These are phyloP conservation scores for Flaveria brownii DNA, from an alignment of 129 eudicot genomes.

Conservation along the genomic window DNA sequence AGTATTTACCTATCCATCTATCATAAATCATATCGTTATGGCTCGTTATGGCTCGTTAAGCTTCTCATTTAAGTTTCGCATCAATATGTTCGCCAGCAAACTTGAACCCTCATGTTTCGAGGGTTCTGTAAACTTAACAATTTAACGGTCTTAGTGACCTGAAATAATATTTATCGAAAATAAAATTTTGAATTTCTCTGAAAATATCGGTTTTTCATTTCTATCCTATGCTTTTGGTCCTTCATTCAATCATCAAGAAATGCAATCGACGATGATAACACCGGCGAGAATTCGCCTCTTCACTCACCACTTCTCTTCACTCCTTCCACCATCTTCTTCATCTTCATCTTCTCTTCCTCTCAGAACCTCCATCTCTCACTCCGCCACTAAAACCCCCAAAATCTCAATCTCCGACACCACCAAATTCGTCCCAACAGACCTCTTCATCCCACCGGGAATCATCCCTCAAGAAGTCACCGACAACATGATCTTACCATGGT, in stretches of 20 bases:
- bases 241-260: not conserved
- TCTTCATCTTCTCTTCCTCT: conserved; percentile 13
- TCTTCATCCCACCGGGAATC: conserved; percentile 79
- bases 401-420: conserved; percentile 44
- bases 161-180: no score
- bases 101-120: no score
- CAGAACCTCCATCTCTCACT: conserved; percentile 28
- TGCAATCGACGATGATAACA: conserved; percentile 24
- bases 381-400: conserved; percentile 47
- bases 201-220: not conserved
- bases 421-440: conserved; percentile 33
- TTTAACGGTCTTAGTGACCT: no score
- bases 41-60: no score
- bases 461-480: conserved; percentile 68
- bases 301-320: conserved; percentile 29
- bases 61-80: no score
- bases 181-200: no score
- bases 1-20: no score
- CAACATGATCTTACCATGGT: conserved; percentile 73
- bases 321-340: conserved; percentile 18
- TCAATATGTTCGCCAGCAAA: no score
- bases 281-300: conserved; percentile 45
- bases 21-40: no score
- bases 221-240: not conserved
- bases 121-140: no score